A percentile compares a stretch with the other conserved stretches of the same genome.
Conservation (phyloP, 495 filamentous ascomycete genomes). For the Hyaloscypha hepaticicola region DNA sequence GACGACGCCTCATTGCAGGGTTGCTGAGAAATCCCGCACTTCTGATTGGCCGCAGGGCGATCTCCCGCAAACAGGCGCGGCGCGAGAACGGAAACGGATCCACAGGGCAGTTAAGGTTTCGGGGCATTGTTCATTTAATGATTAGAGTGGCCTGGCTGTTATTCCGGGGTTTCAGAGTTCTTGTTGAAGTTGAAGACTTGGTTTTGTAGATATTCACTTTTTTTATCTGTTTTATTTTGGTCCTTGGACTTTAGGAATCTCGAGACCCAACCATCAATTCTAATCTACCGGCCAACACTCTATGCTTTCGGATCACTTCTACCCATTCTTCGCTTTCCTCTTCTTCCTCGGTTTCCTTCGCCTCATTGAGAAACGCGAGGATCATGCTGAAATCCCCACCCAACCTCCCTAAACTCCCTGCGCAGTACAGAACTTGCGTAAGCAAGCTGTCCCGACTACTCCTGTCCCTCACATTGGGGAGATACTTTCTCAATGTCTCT, state of each 20-base stretch:
- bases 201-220: neutral
- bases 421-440: conserved; percentile 94
- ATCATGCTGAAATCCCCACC: conserved; percentile 93
- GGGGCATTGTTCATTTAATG: neutral
- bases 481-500: conserved; percentile 73
- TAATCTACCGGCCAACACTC: conserved; percentile 78
- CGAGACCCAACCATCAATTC: conserved; percentile 69
- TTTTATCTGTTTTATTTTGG: neutral
- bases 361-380: conserved; percentile 65
- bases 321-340: conserved; percentile 75
- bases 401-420: conserved; percentile 84
- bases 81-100: neutral
- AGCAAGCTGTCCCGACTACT: conserved; percentile 79
- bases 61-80: neutral
- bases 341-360: conserved; percentile 51
- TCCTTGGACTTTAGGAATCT: conserved; percentile 17
- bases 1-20: neutral
- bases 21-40: conserved; percentile 6
- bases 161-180: no score
- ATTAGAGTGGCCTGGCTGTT: neutral
- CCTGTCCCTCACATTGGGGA: conserved; percentile 80
- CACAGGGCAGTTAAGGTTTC: no score
- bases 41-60: conserved; percentile 7
- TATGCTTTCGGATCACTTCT: conserved; percentile 85
- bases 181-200: neutral